Conservation (phyloP, 345 rosid species). For the Corymbia maculata region DNA sequence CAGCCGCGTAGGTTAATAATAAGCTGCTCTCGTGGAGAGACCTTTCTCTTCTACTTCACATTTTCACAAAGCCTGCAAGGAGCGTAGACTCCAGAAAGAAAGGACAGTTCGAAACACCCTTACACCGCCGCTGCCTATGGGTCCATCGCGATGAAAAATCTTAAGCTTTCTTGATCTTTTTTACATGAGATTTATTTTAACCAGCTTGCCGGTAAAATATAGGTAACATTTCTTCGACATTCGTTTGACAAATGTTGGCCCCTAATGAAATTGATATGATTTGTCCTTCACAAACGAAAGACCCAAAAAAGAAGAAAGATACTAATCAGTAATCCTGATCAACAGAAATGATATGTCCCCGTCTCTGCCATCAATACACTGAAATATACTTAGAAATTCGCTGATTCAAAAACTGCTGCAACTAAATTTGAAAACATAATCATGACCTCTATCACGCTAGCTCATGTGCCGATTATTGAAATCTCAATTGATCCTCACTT, state of each 20-base stretch:
- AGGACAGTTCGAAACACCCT: neutral
- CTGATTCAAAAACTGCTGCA: neutral
- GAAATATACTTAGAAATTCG: neutral
- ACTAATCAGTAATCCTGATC: neutral
- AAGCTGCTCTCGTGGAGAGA: neutral
- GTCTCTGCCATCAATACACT: neutral
- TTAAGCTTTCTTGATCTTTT: neutral
- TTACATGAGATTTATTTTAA: neutral
- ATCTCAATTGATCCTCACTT: neutral
- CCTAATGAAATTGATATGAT: neutral
- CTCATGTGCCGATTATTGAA: neutral
- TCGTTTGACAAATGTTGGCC: neutral
- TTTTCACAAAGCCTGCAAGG: neutral
- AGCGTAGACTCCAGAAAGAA: neutral
- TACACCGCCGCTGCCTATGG: neutral
- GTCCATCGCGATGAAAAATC: no score
- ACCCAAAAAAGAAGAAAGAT: neutral
- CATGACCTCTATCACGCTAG: rapidly evolving
- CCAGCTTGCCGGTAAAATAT: neutral
- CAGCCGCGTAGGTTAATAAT: neutral
- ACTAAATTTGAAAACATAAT: neutral
- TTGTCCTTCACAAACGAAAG: neutral
- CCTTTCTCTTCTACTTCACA: neutral
- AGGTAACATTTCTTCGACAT: neutral
- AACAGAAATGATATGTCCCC: neutral